Base-by-base conservation (phyloP, 768 basidiomycete species). In the Suillus discolor region DNA sequence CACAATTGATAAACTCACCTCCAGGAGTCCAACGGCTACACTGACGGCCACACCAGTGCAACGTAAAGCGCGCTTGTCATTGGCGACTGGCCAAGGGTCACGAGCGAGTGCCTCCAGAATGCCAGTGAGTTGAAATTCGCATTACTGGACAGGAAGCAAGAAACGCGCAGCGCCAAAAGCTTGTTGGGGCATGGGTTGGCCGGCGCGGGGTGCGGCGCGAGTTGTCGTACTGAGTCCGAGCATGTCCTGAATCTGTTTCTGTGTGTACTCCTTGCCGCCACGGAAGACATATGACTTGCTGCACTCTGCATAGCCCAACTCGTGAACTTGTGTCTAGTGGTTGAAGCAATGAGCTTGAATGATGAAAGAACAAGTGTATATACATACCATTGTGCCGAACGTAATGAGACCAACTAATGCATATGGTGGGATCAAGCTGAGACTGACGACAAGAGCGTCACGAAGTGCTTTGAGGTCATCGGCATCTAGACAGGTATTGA, bases 221-320 rank as follows among this genome's bases (percentile, higher is more conserved):
- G 88, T 86, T 68, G 89, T 88, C 6, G 55, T 55, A 20, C 59
- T 60, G 53, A 98, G 85, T 31, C 92, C 94, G 49, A 99, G 91
- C 96, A 99, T 99, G 71, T 99, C 97, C 77, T 95, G 93, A 69
- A 99, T 98, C 70, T 97, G 95, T 81, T 99, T 99, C 47, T 93
- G 89, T 63, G 89, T 79, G 75, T 99, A 99, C 71, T 99, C 97
- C 79, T 99, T 99, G 15, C 91, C 93, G 53, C 97, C 97, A 34
- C 97, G 91, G 89, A 99, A 99, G 64, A 99, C 97, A 77, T 97
- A 99, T 4, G 96, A 97, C 78, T 99, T 99, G 80, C 88, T 93
- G 80, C 96, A 99, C 75, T 97, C 93, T 2, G 89, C 86, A 72
- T 98, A 99, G 39, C 96, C 96, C 42, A 99, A 91, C 80, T 99